These are phyloP conservation scores for Caryocar brasiliense DNA, from an alignment of 441 rosid species.

Conservation along the genomic window DNA sequence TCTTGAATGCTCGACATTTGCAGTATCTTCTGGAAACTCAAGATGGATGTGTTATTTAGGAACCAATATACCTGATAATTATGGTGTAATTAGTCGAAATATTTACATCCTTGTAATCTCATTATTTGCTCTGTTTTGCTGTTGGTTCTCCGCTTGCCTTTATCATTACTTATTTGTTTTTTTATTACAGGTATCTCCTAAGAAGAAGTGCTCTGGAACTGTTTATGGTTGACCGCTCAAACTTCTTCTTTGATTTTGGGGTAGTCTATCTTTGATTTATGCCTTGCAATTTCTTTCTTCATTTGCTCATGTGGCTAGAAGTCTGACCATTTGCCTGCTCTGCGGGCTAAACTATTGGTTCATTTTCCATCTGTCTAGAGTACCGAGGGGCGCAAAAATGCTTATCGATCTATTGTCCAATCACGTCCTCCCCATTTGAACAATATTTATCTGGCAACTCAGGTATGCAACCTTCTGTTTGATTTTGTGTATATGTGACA, in stretches of 20 bases:
- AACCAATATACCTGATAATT: no score
- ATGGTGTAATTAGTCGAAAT: no score
- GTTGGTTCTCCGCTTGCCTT: not conserved
- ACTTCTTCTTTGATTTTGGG: constrained; percentile 97
- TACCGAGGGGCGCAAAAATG: constrained; percentile 83
- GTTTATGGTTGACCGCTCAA: constrained; percentile 94
- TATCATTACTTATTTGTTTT: not conserved
- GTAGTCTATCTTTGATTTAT: constrained; percentile 30
- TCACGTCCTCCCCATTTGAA: constrained; percentile 83
- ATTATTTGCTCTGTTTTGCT: constrained; percentile 12
- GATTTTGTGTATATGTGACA: not conserved
- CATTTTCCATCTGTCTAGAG: constrained; percentile 31
- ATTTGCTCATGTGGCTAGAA: constrained; percentile 2
- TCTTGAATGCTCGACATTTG: no score
- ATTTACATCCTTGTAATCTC: no score
- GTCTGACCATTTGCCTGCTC: not conserved
- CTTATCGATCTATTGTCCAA: constrained; percentile 94
- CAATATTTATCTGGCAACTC: constrained; percentile 92
- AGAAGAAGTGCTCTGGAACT: constrained; percentile 98
- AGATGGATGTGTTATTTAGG: no score
- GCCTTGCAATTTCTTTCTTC: not conserved
- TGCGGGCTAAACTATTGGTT: constrained; percentile 13
- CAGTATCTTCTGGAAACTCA: no score
- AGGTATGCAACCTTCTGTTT: constrained; percentile 41
- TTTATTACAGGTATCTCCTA: constrained; percentile 62